Evolutionary conservation across 202 grass and related monocot species (phyloP).

Genomic region (Elaeis oleifera): DNA sequence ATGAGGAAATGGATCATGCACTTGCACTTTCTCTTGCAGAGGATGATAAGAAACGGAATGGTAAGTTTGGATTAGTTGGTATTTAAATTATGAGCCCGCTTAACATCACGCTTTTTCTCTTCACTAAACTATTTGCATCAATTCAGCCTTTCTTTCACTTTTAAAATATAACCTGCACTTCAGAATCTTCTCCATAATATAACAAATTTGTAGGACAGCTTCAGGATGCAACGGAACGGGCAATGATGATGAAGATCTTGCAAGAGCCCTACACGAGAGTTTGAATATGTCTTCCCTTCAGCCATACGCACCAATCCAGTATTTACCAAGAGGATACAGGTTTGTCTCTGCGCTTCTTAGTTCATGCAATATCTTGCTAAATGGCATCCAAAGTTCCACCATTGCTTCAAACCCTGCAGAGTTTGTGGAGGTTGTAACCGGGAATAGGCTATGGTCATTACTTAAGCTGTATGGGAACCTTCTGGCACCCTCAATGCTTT

Average conservation of each 20-base stretch:
- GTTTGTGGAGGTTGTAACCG: conserved; percentile 67
- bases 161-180: neutral
- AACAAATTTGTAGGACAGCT: conserved; percentile 8
- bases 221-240: conserved; percentile 46
- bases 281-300: conserved; percentile 48
- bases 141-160: too few species aligned
- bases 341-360: conserved; percentile 14
- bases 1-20: conserved; percentile 69
- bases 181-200: conserved; percentile 2
- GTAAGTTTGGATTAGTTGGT: conserved; percentile 10
- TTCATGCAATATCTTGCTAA: too few species aligned
- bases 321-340: conserved; percentile 59
- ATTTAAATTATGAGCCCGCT: too few species aligned
- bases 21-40: conserved; percentile 81
- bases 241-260: conserved; percentile 65
- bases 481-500: conserved; percentile 88
- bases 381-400: too few species aligned
- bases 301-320: conserved; percentile 47
- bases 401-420: conserved; percentile 23
- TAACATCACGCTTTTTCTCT: too few species aligned
- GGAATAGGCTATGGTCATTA: conserved; percentile 93
- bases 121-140: too few species aligned
- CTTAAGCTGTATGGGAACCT: conserved; percentile 89
- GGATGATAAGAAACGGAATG: conserved; percentile 55
- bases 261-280: conserved; percentile 63